Percentiles rank a stretch among this genome's conserved stretches.
Conservation (phyloP, 148 eudicot species). For the Tetragonia tetragonoides region DNA sequence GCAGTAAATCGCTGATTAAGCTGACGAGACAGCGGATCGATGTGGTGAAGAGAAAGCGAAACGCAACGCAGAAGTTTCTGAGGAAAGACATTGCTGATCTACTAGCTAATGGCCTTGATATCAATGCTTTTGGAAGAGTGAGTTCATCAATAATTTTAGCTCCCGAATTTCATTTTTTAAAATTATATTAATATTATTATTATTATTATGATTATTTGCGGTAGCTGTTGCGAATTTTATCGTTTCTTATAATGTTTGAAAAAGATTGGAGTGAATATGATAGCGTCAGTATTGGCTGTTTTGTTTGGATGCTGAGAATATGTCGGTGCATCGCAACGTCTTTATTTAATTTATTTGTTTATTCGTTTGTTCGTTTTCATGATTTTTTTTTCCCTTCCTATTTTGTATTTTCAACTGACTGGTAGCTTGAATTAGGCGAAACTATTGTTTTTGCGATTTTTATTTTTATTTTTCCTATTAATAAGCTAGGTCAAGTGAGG, state of each 20-base stretch:
- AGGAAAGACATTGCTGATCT: conserved; percentile 80
- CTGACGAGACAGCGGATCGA: conserved; percentile 65
- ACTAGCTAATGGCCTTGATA: conserved; percentile 72
- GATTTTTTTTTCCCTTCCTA: neutral
- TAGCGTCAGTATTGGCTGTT: neutral
- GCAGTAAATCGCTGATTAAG: conserved; percentile 55
- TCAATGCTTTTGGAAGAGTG: conserved; percentile 74
- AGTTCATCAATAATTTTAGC: conserved; percentile 5
- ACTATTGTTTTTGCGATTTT: neutral
- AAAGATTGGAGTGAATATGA: neutral
- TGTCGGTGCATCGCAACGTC: conserved; percentile 12
- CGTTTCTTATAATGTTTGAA: neutral
- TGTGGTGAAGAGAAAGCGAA: conserved; percentile 56
- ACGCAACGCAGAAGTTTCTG: conserved; percentile 81
- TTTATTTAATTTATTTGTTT: neutral
- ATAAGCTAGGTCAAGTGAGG: neutral
- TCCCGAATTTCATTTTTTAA: neutral
- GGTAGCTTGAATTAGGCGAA: neutral
- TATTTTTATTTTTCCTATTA: no score
- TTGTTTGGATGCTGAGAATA: conserved; percentile 3
- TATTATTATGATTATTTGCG: neutral
- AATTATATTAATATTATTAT: neutral
- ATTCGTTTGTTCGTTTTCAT: neutral
- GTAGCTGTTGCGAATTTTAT: neutral
- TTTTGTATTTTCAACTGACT: neutral